Evolutionary conservation across 768 basidiomycete species (phyloP), one percentile per base, ranked within the genome.

Genomic region (Suillus luteus): DNA sequence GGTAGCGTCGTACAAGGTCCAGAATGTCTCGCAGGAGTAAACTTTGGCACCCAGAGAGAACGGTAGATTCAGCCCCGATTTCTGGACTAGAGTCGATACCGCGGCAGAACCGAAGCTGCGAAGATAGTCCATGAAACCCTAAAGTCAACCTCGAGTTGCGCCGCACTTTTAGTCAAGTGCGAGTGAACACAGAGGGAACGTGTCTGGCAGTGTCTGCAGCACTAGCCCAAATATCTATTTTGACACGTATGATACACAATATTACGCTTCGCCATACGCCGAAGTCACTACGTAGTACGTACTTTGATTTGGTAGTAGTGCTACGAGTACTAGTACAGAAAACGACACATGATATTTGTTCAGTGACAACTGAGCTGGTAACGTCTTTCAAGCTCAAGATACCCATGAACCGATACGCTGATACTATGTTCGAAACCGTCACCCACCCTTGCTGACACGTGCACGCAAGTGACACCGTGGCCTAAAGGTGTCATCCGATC

Each of bases 81-180:
- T 96, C 70, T 93, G 91, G 2, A 98, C 92, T n/a, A 97, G 83
- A 9, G 89, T 87, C 46, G 91, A 95, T 51, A 92, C 95, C 8
- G 95, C 95, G 52, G 87, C 92, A 61, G 90, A 91, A 41, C 93
- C 93, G 17, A 95, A 81, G 38, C 81, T 92, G 68, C 91, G 83
- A 63, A 95, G 77, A 71, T 93, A 92, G 67, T 95, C 93, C 93
- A 95, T 94, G 38, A 38, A 57, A 40, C 37, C 22, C 22, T 24
- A 22, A 24, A 40, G 31, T 54, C 11, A 33, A 33, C 33, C 33
- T 27, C 27, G 27, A 27, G 27, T 27, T 27, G 27, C 27, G 27
- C 27, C 27, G 27, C 27, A 27, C 27, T 27, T 27, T 10, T 17
- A 48, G 22, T 54, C 33, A 1, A 35, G 52, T 54, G 19, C 5